A percentile compares a stretch with the other conserved stretches of the same genome.
Conservation (phyloP, 768 basidiomycete genomes). For the Trametes cinnabarina region DNA sequence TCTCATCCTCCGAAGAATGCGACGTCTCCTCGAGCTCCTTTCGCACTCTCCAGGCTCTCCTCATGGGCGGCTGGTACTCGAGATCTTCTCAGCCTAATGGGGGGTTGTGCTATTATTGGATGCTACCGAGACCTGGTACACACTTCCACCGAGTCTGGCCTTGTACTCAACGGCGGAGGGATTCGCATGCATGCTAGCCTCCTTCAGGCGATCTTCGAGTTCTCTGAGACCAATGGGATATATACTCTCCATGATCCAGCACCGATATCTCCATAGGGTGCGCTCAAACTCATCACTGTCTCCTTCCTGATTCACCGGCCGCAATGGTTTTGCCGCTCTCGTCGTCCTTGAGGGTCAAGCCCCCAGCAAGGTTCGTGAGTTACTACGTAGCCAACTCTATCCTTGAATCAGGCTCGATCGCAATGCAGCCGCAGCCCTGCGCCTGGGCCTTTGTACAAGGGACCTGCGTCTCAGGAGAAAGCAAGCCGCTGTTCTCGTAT, state of each 20-base stretch:
- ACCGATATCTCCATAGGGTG: too few relatives aligned
- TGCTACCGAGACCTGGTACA: too few relatives aligned
- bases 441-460: background rate
- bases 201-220: background rate
- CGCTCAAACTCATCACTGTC: too few relatives aligned
- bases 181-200: background rate
- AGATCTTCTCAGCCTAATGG: too few relatives aligned
- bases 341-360: background rate
- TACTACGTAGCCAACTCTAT: background rate
- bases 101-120: too few relatives aligned
- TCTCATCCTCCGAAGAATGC: too few relatives aligned
- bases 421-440: constrained; percentile 4
- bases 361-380: background rate
- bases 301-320: background rate
- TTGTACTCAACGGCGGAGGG: too few relatives aligned
- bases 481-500: constrained; percentile 4
- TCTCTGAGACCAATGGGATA: background rate
- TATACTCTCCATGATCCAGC: background rate
- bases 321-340: background rate
- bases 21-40: too few relatives aligned
- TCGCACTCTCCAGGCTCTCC: too few relatives aligned
- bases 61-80: too few relatives aligned
- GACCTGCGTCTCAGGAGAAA: background rate
- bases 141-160: too few relatives aligned
- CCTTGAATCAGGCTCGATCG: constrained; percentile 3